Conservation (phyloP, 202 grass and related monocot species). For the Eragrostis tef region DNA sequence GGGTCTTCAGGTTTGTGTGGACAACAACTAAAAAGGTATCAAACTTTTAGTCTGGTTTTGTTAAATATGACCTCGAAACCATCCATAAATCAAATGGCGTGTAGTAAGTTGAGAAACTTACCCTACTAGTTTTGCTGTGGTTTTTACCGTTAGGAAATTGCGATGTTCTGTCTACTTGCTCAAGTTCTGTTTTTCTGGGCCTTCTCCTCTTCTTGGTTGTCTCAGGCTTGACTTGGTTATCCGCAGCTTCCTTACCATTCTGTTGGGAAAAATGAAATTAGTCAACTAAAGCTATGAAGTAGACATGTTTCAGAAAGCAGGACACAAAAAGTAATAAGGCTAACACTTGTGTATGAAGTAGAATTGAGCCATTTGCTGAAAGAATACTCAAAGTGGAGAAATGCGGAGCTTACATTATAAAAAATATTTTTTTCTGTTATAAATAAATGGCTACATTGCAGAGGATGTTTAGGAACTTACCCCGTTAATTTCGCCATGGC, state of each 20-base stretch:
- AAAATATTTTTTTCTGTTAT: neutral
- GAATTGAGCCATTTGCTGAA: neutral
- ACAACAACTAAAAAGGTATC: neutral
- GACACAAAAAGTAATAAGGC: neutral
- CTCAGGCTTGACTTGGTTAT: neutral
- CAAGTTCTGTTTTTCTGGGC: neutral
- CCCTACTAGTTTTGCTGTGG: constrained; percentile 3
- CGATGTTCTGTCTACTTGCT: neutral
- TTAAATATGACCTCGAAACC: neutral
- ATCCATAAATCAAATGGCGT: constrained; percentile 1
- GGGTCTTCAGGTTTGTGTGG: too few relatives aligned
- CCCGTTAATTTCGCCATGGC: neutral
- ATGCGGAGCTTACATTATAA: neutral
- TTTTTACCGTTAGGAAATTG: constrained; percentile 8
- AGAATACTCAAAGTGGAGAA: neutral
- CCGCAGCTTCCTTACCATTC: neutral
- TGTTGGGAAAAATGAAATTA: neutral
- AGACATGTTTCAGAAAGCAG: neutral
- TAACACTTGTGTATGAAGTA: neutral
- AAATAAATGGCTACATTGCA: neutral
- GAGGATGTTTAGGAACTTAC: constrained; percentile 11
- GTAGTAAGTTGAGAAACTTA: neutral
- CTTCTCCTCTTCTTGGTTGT: neutral
- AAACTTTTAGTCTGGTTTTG: neutral
- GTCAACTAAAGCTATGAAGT: neutral